Evolutionary conservation across 495 filamentous ascomycete genomes (phyloP).

Genomic region (Podospora australis): DNA sequence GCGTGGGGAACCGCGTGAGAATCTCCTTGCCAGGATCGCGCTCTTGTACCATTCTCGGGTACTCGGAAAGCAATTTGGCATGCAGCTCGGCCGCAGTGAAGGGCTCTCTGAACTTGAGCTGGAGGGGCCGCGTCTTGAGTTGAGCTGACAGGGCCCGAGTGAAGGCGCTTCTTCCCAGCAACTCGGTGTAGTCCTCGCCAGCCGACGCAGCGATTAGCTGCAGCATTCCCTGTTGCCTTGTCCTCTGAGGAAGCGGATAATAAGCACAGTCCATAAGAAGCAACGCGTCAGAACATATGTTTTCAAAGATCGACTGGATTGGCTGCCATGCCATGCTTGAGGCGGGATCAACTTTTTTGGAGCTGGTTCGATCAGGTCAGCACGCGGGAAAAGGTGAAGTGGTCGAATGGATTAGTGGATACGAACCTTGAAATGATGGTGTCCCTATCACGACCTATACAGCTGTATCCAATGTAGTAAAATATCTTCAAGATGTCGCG

Average conservation of each 20-base stretch:
- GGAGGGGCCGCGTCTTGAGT: constrained; percentile 32
- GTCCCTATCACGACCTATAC: constrained; percentile 39
- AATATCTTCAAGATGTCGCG: constrained; percentile 43
- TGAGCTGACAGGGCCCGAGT: constrained; percentile 38
- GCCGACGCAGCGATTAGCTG: constrained; percentile 44
- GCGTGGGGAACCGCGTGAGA: constrained; percentile 37
- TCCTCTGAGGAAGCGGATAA: constrained; percentile 37
- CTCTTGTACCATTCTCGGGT: constrained; percentile 39
- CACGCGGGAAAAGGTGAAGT: neutral
- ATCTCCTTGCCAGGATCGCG: constrained; percentile 33
- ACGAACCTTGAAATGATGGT: constrained; percentile 43
- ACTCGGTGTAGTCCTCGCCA: constrained; percentile 37
- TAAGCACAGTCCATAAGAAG: constrained; percentile 47
- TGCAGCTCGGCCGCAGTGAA: constrained; percentile 44
- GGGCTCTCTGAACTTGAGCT: constrained; percentile 29
- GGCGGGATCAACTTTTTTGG: constrained; percentile 32
- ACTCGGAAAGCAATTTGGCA: constrained; percentile 36
- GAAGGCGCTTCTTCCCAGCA: constrained; percentile 37
- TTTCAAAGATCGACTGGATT: constrained; percentile 42
- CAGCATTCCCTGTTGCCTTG: constrained; percentile 36
- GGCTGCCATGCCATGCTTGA: constrained; percentile 40
- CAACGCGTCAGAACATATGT: constrained; percentile 38
- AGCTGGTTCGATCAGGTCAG: constrained; percentile 22
- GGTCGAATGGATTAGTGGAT: neutral
- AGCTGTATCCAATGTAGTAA: constrained; percentile 43